Base-by-base conservation (phyloP, 2,329 filamentous ascomycete genomes). In the Rachicladosporium sp. region DNA sequence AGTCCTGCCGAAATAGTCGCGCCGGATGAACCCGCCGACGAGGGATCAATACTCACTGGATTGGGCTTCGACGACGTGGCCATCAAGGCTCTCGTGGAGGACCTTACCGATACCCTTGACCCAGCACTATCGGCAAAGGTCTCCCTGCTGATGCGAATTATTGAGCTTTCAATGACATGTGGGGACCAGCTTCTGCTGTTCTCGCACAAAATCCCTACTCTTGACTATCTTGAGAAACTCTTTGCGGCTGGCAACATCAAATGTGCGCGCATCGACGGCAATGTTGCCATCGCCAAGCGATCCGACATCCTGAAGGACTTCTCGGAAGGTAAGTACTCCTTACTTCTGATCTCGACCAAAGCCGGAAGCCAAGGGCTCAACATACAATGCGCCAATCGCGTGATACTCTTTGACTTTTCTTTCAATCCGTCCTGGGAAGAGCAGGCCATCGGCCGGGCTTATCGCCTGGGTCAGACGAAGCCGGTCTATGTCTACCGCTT, bases 341-440 rank as follows among this genome's bases (percentile, higher is more conserved):
- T 93, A 1, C 84, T 84, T 53, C 65, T 95, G 2, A 86, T 94
- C 42, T 93, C 86, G 0, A 94, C 86, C 1, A 77, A 62, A 44
- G 85, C 88, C 6, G 88, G 87, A 13, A 85, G 86, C 0, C 65
- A 87, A 1, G 88, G 88, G 0, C 67, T 94, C 36, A 95, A 95
- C 47, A 80, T 95, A 9, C 74, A 76, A 31, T 79, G 81, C 1
- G 88, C 88, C 1, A 94, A 87, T 55, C 76, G 88, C 12, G 83
- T 94, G 1, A 73, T 95, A 12, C 80, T 95, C 12, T 82, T 93
- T 41, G 88, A 95, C 56, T 85, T 82, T 53, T 69, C 71, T 44
- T 94, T 79, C 63, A 91, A 88, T 46, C 88, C 88, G 0, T 72
- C 78, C 4, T 70, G 79, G 54, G 88, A 94, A 58, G 80, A 87